Evolutionary conservation across 2,329 filamentous ascomycete genomes (phyloP).

Genomic region (Xylariales sp.): DNA sequence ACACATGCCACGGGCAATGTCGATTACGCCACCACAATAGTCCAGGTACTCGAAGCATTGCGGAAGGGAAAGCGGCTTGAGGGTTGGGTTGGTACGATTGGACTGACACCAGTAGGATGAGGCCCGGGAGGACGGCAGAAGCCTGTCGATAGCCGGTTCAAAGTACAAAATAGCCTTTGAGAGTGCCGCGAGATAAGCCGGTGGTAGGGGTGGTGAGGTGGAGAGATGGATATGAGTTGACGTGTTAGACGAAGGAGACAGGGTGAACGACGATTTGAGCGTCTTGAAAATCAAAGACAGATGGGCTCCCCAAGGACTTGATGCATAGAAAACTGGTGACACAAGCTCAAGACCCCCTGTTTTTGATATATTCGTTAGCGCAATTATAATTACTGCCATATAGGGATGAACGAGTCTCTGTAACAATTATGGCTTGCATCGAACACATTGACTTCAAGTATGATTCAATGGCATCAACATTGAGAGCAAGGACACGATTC

Average conservation of each 20-base stretch:
- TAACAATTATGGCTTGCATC: no score
- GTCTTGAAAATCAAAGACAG: constrained; percentile 26
- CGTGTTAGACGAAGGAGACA: constrained; percentile 24
- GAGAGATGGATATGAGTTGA: constrained; percentile 35
- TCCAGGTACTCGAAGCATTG: constrained; percentile 24
- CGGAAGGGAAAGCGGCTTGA: constrained; percentile 15
- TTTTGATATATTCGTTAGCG: no score
- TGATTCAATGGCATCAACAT: no score
- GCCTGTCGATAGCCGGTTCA: constrained; percentile 29
- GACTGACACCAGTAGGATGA: constrained; percentile 32
- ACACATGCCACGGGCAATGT: constrained; percentile 28
- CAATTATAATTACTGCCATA: not conserved
- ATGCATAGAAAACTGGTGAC: constrained; percentile 29
- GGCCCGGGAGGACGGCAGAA: constrained; percentile 20
- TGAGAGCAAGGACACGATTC: no score
- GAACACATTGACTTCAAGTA: no score
- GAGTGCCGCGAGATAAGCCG: constrained; percentile 22
- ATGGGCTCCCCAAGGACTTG: constrained; percentile 24
- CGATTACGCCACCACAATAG: constrained; percentile 7
- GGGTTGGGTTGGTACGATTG: constrained; percentile 24
- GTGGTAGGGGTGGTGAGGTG: constrained; percentile 15
- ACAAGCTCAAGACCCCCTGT: constrained; percentile 31
- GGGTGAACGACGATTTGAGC: constrained; percentile 19
- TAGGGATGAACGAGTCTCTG: no score
- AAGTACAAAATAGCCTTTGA: constrained; percentile 29